Evolutionary conservation across 805 yeast genomes (phyloP), one percentile per base, ranked within the genome.

Genomic region (Yamadazyma olivae): DNA sequence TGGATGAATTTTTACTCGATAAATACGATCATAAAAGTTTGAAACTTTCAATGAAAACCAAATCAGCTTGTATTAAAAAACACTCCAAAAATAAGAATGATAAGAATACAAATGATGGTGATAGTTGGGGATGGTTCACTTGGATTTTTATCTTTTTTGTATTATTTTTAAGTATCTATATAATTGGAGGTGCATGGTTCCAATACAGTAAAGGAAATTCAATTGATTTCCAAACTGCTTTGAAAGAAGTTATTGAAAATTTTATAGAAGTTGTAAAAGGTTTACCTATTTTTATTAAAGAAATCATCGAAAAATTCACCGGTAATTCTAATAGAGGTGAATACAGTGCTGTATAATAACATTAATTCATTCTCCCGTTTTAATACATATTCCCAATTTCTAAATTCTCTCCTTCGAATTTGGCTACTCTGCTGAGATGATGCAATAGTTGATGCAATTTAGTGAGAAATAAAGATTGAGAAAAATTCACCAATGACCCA

Each of bases 311-410:
- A 33, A 87, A 75, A 50, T 57, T 90, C 22, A 82, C 90, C 5
- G 74, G 79, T 16, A 62, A 71, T 36, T 64, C 74, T 30, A 67
- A 70, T 49, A 75, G 96, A 56, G 95, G 95, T 18, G 98, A 96
- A 14, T 91, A 93, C 58, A 81, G 95, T 54, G 98, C 97, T 23
- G 95, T 93, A 8, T 90, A 68, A 63, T 3, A 10, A n/a, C n/a
- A n/a, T n/a, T n/a, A n/a, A n/a, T n/a, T n/a, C n/a, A n/a, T n/a
- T n/a, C n/a, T n/a, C n/a, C n/a, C n/a, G n/a, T n/a, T n/a, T n/a
- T 16, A n/a, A n/a, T n/a, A n/a, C 8, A 8, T 21, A 8, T 8
- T 21, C 12, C 24, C 12, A 8, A 21, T 21, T 21, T 21, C 12
- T 21, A 8, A 21, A 8, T 21, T 21, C 24, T 8, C 24, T n/a